These are phyloP conservation scores for Xylaria acuta DNA, from an alignment of 495 filamentous ascomycete genomes.

Conservation along the genomic window DNA sequence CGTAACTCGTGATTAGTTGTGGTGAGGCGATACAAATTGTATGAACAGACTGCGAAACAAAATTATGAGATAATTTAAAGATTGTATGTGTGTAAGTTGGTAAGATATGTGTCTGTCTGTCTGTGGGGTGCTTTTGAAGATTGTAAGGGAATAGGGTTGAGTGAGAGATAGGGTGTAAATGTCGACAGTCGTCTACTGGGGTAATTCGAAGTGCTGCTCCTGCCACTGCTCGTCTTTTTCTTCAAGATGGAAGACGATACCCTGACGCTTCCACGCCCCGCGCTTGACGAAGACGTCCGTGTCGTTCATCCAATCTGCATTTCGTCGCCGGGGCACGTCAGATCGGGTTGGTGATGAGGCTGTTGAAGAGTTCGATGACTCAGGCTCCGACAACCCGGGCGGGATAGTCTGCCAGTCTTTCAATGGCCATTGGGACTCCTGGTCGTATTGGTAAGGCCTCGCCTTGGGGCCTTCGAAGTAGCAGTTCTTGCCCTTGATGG, in stretches of 20 bases:
- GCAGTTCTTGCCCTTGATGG: conserved; percentile 34
- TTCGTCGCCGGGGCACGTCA: conserved; percentile 28
- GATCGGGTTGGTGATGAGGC: conserved; percentile 28
- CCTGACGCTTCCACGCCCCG: conserved; percentile 56
- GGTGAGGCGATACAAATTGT: background rate
- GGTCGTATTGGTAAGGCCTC: conserved; percentile 32
- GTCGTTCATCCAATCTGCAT: conserved; percentile 39
- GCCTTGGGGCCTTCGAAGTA: conserved; percentile 28
- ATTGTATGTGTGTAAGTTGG: conserved; percentile 4
- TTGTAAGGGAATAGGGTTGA: conserved; percentile 6
- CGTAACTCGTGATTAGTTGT: conserved; percentile 12
- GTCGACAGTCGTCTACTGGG: conserved; percentile 24
- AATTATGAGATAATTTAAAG: background rate
- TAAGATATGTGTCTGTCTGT: conserved; percentile 4
- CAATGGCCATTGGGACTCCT: conserved; percentile 38
- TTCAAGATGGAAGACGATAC: conserved; percentile 53
- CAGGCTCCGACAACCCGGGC: conserved; percentile 31
- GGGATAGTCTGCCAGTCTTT: conserved; percentile 41
- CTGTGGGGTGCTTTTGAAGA: background rate
- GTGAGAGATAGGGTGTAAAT: background rate
- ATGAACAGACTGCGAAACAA: background rate
- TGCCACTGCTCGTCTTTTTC: conserved; percentile 30
- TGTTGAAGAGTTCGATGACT: conserved; percentile 27
- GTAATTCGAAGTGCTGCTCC: conserved; percentile 40
- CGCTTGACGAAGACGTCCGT: conserved; percentile 50